A percentile compares a stretch with the other conserved stretches of the same genome.
Evolutionary conservation across 371 early-diverging fungal species (phyloP).

Genomic region (Syncephalis plumigaleata): DNA sequence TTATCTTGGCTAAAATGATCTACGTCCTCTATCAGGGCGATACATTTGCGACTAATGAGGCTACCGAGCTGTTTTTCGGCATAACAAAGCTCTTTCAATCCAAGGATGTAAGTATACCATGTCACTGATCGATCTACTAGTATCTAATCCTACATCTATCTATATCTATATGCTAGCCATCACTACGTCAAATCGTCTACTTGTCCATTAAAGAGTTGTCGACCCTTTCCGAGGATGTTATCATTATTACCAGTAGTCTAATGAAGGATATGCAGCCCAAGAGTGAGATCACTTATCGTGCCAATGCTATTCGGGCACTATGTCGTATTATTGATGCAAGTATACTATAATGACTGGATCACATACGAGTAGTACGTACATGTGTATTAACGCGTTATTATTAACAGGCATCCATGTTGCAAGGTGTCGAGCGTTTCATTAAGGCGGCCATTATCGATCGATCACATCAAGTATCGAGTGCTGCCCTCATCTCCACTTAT

Average conservation of each 20-base stretch:
- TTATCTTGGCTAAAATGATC: slow-evolving; percentile 81
- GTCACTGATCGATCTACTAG: background rate
- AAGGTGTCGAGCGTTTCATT: slow-evolving; percentile 86
- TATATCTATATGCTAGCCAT: no score
- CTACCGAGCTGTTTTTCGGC: slow-evolving; percentile 93
- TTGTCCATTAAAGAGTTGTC: slow-evolving; percentile 92
- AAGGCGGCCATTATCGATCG: slow-evolving; percentile 96
- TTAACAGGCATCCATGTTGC: slow-evolving; percentile 89
- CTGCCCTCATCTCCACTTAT: slow-evolving; percentile 83
- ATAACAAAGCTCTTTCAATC: slow-evolving; percentile 94
- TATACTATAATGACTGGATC: no score
- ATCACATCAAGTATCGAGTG: slow-evolving; percentile 72
- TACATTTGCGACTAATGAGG: slow-evolving; percentile 75
- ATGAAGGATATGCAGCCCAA: slow-evolving; percentile 95
- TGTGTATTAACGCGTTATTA: no score
- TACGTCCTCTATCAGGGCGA: slow-evolving; percentile 84
- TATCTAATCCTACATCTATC: slow-evolving; percentile 1
- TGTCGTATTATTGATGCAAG: slow-evolving; percentile 88
- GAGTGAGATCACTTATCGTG: slow-evolving; percentile 73
- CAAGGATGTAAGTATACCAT: slow-evolving; percentile 57
- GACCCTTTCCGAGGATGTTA: slow-evolving; percentile 83
- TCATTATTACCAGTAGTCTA: slow-evolving; percentile 90
- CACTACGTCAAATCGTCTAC: slow-evolving; percentile 91
- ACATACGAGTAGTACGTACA: no score
- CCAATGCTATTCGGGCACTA: slow-evolving; percentile 90